Percentiles rank a stretch among this genome's conserved stretches.
Evolutionary conservation across 768 basidiomycete genomes (phyloP).

Genomic region (Tricholoma terreum): DNA sequence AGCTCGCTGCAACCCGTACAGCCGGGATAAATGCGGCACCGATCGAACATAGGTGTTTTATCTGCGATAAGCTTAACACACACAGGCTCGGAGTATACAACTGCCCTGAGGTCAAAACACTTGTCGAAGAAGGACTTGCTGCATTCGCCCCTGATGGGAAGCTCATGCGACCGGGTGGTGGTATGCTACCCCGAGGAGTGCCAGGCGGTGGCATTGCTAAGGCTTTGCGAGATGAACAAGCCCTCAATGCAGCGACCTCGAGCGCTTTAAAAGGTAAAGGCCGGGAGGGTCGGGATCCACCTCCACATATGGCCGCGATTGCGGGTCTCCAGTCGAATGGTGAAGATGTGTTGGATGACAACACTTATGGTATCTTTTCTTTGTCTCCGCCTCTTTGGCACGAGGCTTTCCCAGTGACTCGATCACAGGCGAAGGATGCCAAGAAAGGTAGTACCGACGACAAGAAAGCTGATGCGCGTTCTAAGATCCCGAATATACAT

Average conservation of each 20-base stretch:
- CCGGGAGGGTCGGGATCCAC: background rate
- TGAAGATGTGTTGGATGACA: background rate
- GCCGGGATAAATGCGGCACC: background rate
- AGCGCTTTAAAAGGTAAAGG: slow-evolving; percentile 8
- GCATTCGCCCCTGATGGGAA: background rate
- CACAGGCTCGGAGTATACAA: slow-evolving; percentile 6
- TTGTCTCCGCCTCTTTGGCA: background rate
- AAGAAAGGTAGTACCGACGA: background rate
- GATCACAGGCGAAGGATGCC: background rate
- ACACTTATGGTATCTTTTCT: background rate
- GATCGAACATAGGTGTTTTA: slow-evolving; percentile 4
- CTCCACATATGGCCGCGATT: slow-evolving; percentile 9
- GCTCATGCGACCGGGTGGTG: slow-evolving; percentile 6
- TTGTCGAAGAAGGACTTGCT: slow-evolving; percentile 5
- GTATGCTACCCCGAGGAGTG: slow-evolving; percentile 1
- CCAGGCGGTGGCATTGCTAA: background rate
- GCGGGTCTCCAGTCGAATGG: slow-evolving; percentile 4
- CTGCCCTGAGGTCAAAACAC: slow-evolving; percentile 7
- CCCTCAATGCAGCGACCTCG: no score
- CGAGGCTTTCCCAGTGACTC: background rate
- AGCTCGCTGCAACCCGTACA: no score
- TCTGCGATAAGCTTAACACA: slow-evolving; percentile 3
- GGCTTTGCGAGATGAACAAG: background rate
- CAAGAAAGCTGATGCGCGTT: no score
- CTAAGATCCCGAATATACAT: no score